Percentiles rank a stretch among this genome's conserved stretches.
Evolutionary conservation across 164 flowering plant genomes (phyloP).

Genomic region (Annona squamosa): DNA sequence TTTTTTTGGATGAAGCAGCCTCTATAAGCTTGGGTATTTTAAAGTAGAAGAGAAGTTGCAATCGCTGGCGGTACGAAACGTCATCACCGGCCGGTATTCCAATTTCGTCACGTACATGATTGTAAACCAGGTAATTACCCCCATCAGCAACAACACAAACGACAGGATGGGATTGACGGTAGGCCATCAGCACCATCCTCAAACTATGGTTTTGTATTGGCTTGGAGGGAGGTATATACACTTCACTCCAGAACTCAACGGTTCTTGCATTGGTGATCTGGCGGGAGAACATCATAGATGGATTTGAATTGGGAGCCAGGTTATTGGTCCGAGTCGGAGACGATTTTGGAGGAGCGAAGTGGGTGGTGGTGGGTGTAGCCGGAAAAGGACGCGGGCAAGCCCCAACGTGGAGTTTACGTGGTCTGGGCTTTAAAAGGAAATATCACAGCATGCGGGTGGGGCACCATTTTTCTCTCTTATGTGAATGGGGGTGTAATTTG

Average conservation of each 20-base stretch:
- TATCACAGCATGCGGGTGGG: slow-evolving; percentile 33
- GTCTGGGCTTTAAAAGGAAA: slow-evolving; percentile 37
- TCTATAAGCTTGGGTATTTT: slow-evolving; percentile 25
- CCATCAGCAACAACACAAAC: slow-evolving; percentile 32
- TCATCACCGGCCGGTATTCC: slow-evolving; percentile 17
- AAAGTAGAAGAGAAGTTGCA: slow-evolving; percentile 23
- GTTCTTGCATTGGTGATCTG: slow-evolving; percentile 17
- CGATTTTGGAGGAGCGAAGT: slow-evolving; percentile 9
- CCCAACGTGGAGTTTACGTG: slow-evolving; percentile 45
- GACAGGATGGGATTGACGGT: slow-evolving; percentile 3
- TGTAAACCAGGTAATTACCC: slow-evolving; percentile 10
- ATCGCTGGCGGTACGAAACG: slow-evolving; percentile 23
- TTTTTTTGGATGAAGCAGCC: slow-evolving; percentile 1
- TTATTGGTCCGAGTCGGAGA: neutral
- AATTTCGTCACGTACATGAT: slow-evolving; percentile 21
- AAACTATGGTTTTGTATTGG: slow-evolving; percentile 11
- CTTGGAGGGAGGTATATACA: slow-evolving; percentile 11
- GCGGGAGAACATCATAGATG: slow-evolving; percentile 30
- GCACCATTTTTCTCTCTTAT: neutral
- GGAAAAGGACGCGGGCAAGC: slow-evolving; percentile 39
- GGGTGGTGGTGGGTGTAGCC: slow-evolving; percentile 37
- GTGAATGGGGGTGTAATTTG: neutral
- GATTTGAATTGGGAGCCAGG: slow-evolving; percentile 20
- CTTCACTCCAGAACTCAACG: slow-evolving; percentile 11
- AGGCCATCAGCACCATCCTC: slow-evolving; percentile 12